A percentile compares a stretch with the other conserved stretches of the same genome.
Evolutionary conservation across 768 basidiomycete species (phyloP).

Genomic region (Hypholoma sublateritium): DNA sequence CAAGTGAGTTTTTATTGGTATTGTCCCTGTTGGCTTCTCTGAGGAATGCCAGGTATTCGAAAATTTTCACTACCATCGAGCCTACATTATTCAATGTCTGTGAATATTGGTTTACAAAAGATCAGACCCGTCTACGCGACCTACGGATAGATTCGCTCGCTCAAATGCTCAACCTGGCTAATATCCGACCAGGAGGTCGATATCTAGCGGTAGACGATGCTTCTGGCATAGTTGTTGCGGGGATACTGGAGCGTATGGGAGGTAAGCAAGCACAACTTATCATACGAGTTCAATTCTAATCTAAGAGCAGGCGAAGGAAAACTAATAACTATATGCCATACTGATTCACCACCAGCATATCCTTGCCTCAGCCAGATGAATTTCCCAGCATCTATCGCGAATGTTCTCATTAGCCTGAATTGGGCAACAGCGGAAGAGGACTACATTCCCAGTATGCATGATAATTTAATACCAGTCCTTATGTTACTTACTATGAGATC

Average conservation of each 20-base stretch:
- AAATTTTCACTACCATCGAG: conserved; percentile 82
- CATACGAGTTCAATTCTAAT: conserved; percentile 4
- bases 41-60: conserved; percentile 65
- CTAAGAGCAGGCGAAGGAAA: conserved; percentile 65
- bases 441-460: conserved; percentile 59
- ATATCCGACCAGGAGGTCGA: conserved; percentile 82
- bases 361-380: conserved; percentile 86
- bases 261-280: conserved; percentile 41
- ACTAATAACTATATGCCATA: conserved; percentile 81
- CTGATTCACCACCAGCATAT: conserved; percentile 92
- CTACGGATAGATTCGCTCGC: conserved; percentile 87
- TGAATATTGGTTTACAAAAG: conserved; percentile 86
- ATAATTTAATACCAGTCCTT: background rate
- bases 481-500: conserved; percentile 5
- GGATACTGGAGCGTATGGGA: conserved; percentile 84
- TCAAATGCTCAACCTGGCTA: conserved; percentile 83
- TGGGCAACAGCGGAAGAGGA: conserved; percentile 88
- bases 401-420: conserved; percentile 70
- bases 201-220: conserved; percentile 92
- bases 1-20: conserved; percentile 58
- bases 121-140: conserved; percentile 77
- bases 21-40: background rate
- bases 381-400: conserved; percentile 57
- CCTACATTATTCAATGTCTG: conserved; percentile 87
- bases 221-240: conserved; percentile 84